Base-by-base conservation (phyloP, 352 stramenopile species). In the Aphanomyces astaci region DNA sequence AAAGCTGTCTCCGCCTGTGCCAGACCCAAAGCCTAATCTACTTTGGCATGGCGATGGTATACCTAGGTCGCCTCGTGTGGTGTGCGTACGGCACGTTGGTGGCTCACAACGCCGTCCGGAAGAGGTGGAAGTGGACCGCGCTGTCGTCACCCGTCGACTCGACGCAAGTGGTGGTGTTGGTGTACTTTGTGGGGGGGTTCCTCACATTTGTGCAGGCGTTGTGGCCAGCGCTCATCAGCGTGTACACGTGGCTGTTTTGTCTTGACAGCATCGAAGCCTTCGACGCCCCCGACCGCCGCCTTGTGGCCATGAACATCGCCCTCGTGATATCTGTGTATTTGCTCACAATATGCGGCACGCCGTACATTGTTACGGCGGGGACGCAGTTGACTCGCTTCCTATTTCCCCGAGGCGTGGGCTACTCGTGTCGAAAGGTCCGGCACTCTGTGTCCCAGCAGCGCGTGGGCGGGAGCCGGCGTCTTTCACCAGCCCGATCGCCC, bases 1-100 rank as follows among this genome's bases (percentile, higher is more conserved):
- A 59, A 31, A 4, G 19, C 3, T 68, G 49, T 46, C 28, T 68
- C 11, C 62, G 62, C 46, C 19, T 68, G 17, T 40, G 62, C 28
- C 62, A 68, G 17, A 57, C 22, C n/a, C 31, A 68, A n/a, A 25
- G 55, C 27, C 24, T 68, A 2, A 10, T 3, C 4, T 32, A 28
- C 2, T 62, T 60, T 68, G 46, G 1, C 2, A 24, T 68, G 7
- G 46, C 40, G 5, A 45, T 28, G 10, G 17, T 68, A 2, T 68
- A 59, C 32, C 19, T 68, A 4, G 25, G 39, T 0, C 62, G 62
- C 1, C 28, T 32, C 33, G 62, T 68, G 7, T 68, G 62, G 62
- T 68, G 49, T 36, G 48, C 33, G 2, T 68, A 60, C 2, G 66
- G 32, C 15, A 71, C 51, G 5, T 60, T 57, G 28, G 63, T 39